These are phyloP conservation scores for Linaria vulgaris DNA, from an alignment of 257 asterid species.

Conservation along the genomic window DNA sequence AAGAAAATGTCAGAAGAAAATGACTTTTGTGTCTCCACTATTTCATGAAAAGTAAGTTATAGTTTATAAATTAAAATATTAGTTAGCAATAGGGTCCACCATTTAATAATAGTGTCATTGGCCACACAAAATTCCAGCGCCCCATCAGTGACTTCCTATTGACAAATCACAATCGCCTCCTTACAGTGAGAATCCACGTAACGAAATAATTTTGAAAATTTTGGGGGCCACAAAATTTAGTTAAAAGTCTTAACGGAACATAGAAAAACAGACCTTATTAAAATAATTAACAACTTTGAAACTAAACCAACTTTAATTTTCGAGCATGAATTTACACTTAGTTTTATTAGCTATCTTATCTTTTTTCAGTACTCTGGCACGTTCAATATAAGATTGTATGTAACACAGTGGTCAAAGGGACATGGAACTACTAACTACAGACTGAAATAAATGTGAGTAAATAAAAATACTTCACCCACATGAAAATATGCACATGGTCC, in stretches of 20 bases:
- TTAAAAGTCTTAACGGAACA: slow-evolving; percentile 16
- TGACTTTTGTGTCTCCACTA: slow-evolving; percentile 37
- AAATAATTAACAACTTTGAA: slow-evolving; percentile 1
- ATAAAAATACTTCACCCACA: slow-evolving; percentile 29
- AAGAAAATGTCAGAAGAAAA: slow-evolving; percentile 38
- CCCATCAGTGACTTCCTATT: slow-evolving; percentile 26
- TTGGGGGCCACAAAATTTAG: slow-evolving; percentile 33
- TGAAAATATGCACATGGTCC: slow-evolving; percentile 21
- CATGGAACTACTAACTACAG: slow-evolving; percentile 38
- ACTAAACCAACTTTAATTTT: background rate
- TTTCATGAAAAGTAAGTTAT: slow-evolving; percentile 19
- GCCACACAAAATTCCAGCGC: slow-evolving; percentile 31
- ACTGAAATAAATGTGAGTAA: slow-evolving; percentile 37
- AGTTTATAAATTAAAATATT: background rate
- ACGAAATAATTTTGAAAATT: slow-evolving; percentile 22
- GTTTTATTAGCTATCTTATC: slow-evolving; percentile 2
- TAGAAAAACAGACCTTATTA: slow-evolving; percentile 15
- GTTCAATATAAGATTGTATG: background rate
- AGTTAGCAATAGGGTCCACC: slow-evolving; percentile 34
- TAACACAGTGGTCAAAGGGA: slow-evolving; percentile 8
- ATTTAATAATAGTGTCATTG: slow-evolving; percentile 20
- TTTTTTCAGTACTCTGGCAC: slow-evolving; percentile 23
- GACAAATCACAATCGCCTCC: slow-evolving; percentile 35
- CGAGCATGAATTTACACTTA: background rate
- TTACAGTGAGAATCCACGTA: background rate